phyloP scores from a whole-genome alignment of 1,139 yeast genomes.

The Zygoascus sp. region DNA sequence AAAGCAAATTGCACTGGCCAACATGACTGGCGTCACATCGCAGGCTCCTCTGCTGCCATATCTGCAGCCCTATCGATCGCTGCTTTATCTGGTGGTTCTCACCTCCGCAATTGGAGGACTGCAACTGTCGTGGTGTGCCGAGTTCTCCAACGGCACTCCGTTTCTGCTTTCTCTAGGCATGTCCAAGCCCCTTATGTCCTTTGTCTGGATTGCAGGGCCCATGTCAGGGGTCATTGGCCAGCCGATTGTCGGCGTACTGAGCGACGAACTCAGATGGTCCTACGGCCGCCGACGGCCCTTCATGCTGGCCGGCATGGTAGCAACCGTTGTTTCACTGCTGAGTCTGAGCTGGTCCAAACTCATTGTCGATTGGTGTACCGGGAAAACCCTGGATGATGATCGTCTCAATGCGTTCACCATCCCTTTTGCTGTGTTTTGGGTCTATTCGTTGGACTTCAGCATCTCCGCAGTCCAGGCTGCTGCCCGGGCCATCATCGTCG shows the following conservation, averaged over 20 bases:
- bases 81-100: constrained; percentile 42
- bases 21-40: too few relatives aligned
- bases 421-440: constrained; percentile 49
- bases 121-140: constrained; percentile 53
- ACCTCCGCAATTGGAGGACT: constrained; percentile 48
- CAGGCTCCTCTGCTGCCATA: not conserved
- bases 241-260: constrained; percentile 53
- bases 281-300: constrained; percentile 54
- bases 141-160: constrained; percentile 53
- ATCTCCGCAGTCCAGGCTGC: constrained; percentile 56
- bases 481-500: constrained; percentile 54
- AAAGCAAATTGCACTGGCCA: too few relatives aligned
- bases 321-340: constrained; percentile 43
- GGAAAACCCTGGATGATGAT: constrained; percentile 29
- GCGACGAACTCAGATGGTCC: constrained; percentile 45
- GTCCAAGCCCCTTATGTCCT: constrained; percentile 48
- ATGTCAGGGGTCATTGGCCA: constrained; percentile 59
- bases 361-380: constrained; percentile 30
- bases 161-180: constrained; percentile 48
- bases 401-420: constrained; percentile 37
- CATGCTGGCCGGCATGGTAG: constrained; percentile 46
- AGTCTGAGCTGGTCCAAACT: constrained; percentile 46
- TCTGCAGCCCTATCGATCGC: constrained; percentile 30
- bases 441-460: constrained; percentile 51
- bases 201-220: constrained; percentile 63